Evolutionary conservation across 192 early-diverging fungal species (phyloP).

Genomic region (Coemansia sp.): DNA sequence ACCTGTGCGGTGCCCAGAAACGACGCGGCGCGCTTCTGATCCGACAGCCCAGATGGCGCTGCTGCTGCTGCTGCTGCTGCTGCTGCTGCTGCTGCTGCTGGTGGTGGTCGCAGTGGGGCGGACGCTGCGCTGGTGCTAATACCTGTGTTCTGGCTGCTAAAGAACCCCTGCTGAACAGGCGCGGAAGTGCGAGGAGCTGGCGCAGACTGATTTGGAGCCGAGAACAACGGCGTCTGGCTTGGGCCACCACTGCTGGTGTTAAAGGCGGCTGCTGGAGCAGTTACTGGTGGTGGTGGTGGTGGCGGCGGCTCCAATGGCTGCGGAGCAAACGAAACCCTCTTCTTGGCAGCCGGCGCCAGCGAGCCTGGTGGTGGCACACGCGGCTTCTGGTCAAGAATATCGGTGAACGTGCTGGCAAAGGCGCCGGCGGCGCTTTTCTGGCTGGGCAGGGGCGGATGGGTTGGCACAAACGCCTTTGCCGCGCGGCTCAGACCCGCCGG

Average conservation of each 20-base stretch:
- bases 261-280: not conserved
- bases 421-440: constrained; percentile 14
- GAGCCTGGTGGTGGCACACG: not conserved
- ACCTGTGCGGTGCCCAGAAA: not conserved
- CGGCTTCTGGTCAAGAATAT: constrained; percentile 8
- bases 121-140: not conserved
- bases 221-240: not conserved
- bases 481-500: not conserved
- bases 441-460: constrained; percentile 1
- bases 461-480: constrained; percentile 4
- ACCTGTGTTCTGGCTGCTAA: not conserved
- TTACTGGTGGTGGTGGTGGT: too few species aligned
- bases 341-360: not conserved
- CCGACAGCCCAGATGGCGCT: not conserved
- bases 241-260: not conserved
- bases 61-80: not conserved
- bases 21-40: too few species aligned
- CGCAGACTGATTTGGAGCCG: not conserved
- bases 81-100: not conserved
- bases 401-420: constrained; percentile 24
- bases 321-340: constrained; percentile 3
- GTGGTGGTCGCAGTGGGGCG: not conserved
- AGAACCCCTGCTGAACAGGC: not conserved
- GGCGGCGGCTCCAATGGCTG: too few species aligned
- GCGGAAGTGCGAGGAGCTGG: not conserved